Base-by-base conservation (phyloP, 345 rosid genomes). In the Salix dunnii region DNA sequence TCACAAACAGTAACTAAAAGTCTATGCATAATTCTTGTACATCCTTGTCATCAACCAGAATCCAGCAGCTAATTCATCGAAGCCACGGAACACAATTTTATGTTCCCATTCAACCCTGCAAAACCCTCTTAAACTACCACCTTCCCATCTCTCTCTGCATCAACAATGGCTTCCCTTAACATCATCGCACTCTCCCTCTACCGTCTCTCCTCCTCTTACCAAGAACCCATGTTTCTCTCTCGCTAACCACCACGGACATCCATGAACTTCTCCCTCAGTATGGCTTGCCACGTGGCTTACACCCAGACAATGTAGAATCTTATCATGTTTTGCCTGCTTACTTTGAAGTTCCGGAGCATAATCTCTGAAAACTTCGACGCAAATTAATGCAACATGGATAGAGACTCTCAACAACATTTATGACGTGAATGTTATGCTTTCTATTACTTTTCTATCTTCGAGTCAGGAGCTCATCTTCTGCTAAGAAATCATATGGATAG, bases 281-380 rank as follows among this genome's bases (percentile, higher is more conserved):
- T 74, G 92, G 91, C 28, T 84, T 92, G 49, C 97, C 97, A 1
- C 90, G 83, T 76, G 97, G 97, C 64, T 82, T 92, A 33, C 68
- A 91, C 60, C 97, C 97, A 0, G 73, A 76, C 77, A 87, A 84
- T 70, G 88, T 92, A 46, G 78, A 78, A 30, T 91, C 97, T 58
- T 91, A 81, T 12, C 63, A 0, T 23, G 63, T n/a, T 12, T n/a
- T 38, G 67, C 51, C 5, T 17, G 14, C 27, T 13, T 64, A n/a
- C 65, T 7, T 55, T 27, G 36, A 71, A 70, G 76, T 38, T 27
- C 64, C 40, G 36, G 66, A 6, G 28, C 3, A 2, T 61, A 14
- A 46, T 20, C 49, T 67, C 49, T 30, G 18, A 20, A 17, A 23
- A 46, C 53, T 13, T 42, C 0, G 78, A 70, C 36, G 68, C 72